Conservation (phyloP, 495 filamentous ascomycete species). For the Chaetomium fimeti region DNA sequence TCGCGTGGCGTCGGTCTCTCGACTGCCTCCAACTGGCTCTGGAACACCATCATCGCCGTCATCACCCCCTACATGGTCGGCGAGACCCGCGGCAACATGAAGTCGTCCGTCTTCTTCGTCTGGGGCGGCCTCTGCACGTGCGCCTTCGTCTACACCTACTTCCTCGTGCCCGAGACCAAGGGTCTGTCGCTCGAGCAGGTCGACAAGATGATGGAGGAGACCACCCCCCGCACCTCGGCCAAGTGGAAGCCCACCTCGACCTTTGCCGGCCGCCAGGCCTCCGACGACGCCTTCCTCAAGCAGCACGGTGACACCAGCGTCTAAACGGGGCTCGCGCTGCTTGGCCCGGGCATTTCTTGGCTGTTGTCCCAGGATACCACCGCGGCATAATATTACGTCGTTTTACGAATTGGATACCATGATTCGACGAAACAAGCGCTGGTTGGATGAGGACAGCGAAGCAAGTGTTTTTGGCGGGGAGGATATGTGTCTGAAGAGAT, state of each 20-base stretch:
- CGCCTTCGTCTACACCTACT: constrained; percentile 70
- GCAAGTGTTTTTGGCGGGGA: background rate
- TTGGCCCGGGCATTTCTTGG: background rate
- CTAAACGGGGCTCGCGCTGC: constrained; percentile 4
- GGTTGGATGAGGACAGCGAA: constrained; percentile 6
- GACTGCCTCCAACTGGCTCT: constrained; percentile 85
- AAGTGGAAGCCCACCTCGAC: constrained; percentile 71
- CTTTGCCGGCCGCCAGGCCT: constrained; percentile 49
- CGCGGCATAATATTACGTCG: background rate
- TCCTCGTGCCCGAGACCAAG: constrained; percentile 84
- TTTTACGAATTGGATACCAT: background rate
- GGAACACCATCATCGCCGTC: constrained; percentile 72
- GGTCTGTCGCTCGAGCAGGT: constrained; percentile 85
- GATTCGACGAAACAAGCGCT: background rate
- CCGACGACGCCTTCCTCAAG: constrained; percentile 21
- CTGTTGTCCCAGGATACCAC: constrained; percentile 1
- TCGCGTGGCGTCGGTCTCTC: constrained; percentile 76
- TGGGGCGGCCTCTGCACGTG: constrained; percentile 69
- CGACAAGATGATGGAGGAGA: constrained; percentile 86
- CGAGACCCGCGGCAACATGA: constrained; percentile 60
- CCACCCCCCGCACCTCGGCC: constrained; percentile 64
- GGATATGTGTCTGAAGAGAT: constrained; percentile 4
- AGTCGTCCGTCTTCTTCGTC: constrained; percentile 74
- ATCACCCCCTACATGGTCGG: constrained; percentile 81
- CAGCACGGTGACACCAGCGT: constrained; percentile 16